These are phyloP conservation scores for Hanseniaspora pseudoguilliermondii DNA, from an alignment of 805 yeast genomes.

Conservation along the genomic window DNA sequence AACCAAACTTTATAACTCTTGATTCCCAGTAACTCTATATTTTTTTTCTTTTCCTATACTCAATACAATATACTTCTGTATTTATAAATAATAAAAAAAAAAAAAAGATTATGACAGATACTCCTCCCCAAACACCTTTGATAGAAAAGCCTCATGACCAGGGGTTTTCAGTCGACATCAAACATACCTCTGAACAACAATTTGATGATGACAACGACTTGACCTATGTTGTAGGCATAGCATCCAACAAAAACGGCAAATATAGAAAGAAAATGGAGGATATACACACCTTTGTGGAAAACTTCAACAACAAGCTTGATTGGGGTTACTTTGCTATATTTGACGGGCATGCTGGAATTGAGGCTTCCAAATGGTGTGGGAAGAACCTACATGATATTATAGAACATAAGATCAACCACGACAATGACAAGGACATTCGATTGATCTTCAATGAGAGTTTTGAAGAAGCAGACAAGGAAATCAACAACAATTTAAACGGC, in stretches of 20 bases:
- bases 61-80: too few relatives aligned
- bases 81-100: too few relatives aligned
- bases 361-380: slow-evolving; percentile 91
- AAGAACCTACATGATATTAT: slow-evolving; percentile 61
- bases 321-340: slow-evolving; percentile 93
- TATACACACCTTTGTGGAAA: slow-evolving; percentile 83
- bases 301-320: slow-evolving; percentile 79
- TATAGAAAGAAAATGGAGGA: slow-evolving; percentile 91
- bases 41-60: too few relatives aligned
- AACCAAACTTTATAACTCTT: too few relatives aligned
- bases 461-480: slow-evolving; percentile 57
- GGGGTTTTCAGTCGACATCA: not conserved
- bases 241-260: slow-evolving; percentile 74
- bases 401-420: slow-evolving; percentile 40
- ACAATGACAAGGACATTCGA: slow-evolving; percentile 43
- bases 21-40: too few relatives aligned
- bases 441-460: slow-evolving; percentile 59
- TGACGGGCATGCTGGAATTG: slow-evolving; percentile 95
- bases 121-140: not conserved
- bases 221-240: slow-evolving; percentile 75
- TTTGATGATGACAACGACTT: slow-evolving; percentile 27
- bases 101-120: not conserved
- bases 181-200: not conserved
- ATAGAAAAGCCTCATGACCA: not conserved
- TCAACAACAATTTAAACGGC: slow-evolving; percentile 48